A percentile compares a stretch with the other conserved stretches of the same genome.
These are phyloP conservation scores for Diaporthe sp. DNA, from an alignment of 2,329 filamentous ascomycete genomes.

Conservation along the genomic window DNA sequence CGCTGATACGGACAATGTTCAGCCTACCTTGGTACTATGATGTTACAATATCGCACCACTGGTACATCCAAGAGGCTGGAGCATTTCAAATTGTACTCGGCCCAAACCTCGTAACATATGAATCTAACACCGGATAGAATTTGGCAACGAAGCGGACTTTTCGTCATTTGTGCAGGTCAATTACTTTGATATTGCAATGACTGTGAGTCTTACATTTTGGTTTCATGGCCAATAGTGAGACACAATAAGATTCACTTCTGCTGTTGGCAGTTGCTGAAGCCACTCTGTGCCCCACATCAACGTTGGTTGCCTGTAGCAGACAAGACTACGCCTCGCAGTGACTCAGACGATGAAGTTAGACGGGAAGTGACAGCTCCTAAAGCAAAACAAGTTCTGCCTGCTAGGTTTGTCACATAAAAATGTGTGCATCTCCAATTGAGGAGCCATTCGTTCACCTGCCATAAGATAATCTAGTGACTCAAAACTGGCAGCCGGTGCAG, in stretches of 20 bases:
- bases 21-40: no score
- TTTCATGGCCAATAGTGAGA: not conserved
- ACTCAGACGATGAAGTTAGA: not conserved
- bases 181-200: not conserved
- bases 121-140: not conserved
- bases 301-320: conserved; percentile 8
- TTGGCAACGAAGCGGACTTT: not conserved
- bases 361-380: no score
- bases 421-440: not conserved
- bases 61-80: no score
- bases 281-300: not conserved
- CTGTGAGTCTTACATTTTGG: not conserved
- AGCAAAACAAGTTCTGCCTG: not conserved
- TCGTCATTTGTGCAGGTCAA: not conserved
- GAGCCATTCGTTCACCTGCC: not conserved
- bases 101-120: not conserved
- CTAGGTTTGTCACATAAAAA: not conserved
- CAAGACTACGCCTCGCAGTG: not conserved
- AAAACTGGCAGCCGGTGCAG: not conserved
- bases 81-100: no score
- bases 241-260: not conserved
- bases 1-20: no score
- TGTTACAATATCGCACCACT: no score
- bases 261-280: not conserved
- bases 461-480: not conserved